Percentiles rank a stretch among this genome's conserved stretches.
Conservation (phyloP, 306 rosid species). For the Amphicarpaea edgeworthii region DNA sequence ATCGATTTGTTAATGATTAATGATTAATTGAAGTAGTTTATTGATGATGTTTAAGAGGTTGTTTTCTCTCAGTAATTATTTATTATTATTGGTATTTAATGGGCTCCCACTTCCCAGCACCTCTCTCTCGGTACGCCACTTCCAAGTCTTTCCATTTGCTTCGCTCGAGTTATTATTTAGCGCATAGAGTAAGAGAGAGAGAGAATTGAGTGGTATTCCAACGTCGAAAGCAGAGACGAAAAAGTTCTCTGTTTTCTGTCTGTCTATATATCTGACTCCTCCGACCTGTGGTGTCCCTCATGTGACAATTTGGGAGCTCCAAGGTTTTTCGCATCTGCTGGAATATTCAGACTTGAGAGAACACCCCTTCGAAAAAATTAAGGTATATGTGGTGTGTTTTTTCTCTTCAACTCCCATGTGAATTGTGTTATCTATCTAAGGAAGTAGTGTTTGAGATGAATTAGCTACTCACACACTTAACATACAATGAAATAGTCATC, state of each 20-base stretch:
- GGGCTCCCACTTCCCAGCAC: conserved; percentile 26
- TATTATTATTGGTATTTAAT: conserved; percentile 20
- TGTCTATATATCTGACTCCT: conserved; percentile 19
- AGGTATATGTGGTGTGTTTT: conserved; percentile 40
- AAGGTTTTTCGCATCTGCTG: conserved; percentile 7
- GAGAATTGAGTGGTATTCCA: conserved; percentile 60
- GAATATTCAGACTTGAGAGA: conserved; percentile 27
- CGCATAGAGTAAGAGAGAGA: not conserved
- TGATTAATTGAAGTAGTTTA: too few relatives aligned
- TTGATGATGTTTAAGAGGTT: too few relatives aligned
- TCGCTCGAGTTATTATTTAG: not conserved
- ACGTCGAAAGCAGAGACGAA: conserved; percentile 63
- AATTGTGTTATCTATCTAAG: not conserved
- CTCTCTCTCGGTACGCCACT: conserved; percentile 39
- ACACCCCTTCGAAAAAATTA: conserved; percentile 3
- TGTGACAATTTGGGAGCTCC: conserved; percentile 40
- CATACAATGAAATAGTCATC: not conserved
- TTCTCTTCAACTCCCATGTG: not conserved
- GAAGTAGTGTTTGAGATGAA: not conserved
- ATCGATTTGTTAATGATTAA: too few relatives aligned
- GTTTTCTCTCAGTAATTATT: too few relatives aligned
- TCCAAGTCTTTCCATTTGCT: conserved; percentile 19
- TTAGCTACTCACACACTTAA: not conserved
- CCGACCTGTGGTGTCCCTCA: conserved; percentile 15
- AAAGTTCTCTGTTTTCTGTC: conserved; percentile 6